Evolutionary conservation across 805 yeast genomes (phyloP).

Genomic region (Metschnikowia similis): DNA sequence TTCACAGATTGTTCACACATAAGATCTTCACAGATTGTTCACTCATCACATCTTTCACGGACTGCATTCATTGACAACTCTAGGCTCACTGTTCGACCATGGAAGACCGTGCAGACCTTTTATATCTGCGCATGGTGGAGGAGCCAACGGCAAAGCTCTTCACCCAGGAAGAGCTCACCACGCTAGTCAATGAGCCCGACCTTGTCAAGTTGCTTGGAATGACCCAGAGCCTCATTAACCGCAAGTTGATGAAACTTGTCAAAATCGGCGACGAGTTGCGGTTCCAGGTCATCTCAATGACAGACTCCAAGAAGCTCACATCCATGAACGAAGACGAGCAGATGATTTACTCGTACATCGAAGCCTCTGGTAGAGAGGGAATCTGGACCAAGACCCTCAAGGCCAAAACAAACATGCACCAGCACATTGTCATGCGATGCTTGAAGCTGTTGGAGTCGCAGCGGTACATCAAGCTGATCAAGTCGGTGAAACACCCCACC

Average conservation of each 20-base stretch:
- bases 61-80: no score
- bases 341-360: conserved; percentile 85
- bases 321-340: conserved; percentile 85
- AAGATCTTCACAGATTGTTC: no score
- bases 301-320: conserved; percentile 73
- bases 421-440: conserved; percentile 82
- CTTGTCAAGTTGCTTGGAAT: conserved; percentile 42
- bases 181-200: conserved; percentile 40
- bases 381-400: conserved; percentile 93
- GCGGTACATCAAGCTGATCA: conserved; percentile 81
- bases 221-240: conserved; percentile 50
- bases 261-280: conserved; percentile 62
- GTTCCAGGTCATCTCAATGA: conserved; percentile 69
- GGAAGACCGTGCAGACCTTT: conserved; percentile 39
- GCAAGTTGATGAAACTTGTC: conserved; percentile 63
- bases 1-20: no score
- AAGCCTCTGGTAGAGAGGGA: conserved; percentile 91
- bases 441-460: conserved; percentile 76
- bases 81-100: background rate
- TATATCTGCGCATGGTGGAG: conserved; percentile 64
- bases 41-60: no score
- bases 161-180: conserved; percentile 65
- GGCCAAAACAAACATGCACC: conserved; percentile 84
- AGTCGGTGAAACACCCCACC: conserved; percentile 88
- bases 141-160: conserved; percentile 47